These are phyloP conservation scores for Collariella sp. DNA, from an alignment of 495 filamentous ascomycete species.

Conservation along the genomic window DNA sequence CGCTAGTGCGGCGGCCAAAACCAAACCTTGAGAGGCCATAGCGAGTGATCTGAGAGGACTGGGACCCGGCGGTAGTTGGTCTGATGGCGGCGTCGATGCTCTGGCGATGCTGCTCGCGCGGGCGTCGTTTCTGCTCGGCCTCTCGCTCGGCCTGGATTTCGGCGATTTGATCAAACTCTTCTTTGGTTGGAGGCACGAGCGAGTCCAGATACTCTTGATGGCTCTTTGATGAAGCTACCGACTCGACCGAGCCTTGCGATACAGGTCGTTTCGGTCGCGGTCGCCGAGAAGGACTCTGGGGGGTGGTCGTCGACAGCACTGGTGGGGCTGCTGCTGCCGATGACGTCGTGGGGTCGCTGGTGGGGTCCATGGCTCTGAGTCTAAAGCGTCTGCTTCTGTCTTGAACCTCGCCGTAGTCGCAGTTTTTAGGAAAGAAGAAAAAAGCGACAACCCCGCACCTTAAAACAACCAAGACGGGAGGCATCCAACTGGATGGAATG, in stretches of 20 bases:
- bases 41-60: neutral
- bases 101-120: slow-evolving; percentile 27
- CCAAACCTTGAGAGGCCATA: slow-evolving; percentile 5
- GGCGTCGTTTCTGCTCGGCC: slow-evolving; percentile 29
- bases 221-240: neutral
- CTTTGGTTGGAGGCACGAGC: slow-evolving; percentile 36
- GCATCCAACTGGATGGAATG: too few relatives aligned
- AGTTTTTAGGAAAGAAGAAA: too few relatives aligned
- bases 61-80: neutral
- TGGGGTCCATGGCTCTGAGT: neutral
- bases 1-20: slow-evolving; percentile 6
- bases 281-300: neutral
- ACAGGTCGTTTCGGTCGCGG: neutral
- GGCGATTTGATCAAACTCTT: slow-evolving; percentile 37
- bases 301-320: too few relatives aligned
- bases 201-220: slow-evolving; percentile 43
- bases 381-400: neutral
- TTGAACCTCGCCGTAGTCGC: neutral
- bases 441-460: too few relatives aligned
- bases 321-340: neutral
- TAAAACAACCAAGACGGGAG: too few relatives aligned
- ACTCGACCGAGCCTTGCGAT: slow-evolving; percentile 1
- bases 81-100: slow-evolving; percentile 11
- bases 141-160: slow-evolving; percentile 40
- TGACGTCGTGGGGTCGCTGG: neutral